phyloP scores from a whole-genome alignment of 208 protist genomes.

The Leishmania arabica region DNA sequence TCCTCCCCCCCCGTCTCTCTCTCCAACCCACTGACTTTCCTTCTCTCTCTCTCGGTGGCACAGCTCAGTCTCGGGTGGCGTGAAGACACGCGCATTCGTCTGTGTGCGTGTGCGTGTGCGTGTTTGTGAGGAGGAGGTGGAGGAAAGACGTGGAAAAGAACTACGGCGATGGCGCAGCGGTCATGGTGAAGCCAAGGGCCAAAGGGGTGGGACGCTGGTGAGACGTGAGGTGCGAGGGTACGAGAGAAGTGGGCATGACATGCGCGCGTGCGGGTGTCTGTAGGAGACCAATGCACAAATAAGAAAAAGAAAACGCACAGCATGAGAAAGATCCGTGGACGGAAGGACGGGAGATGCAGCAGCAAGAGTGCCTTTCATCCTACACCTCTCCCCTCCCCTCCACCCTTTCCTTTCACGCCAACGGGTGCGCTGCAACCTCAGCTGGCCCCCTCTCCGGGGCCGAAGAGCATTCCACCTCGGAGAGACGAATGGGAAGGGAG shows the following conservation, averaged over 20 bases:
- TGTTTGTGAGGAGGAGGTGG: neutral
- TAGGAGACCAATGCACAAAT: neutral
- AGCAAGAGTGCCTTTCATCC: neutral
- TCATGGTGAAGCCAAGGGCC: neutral
- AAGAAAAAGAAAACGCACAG: neutral
- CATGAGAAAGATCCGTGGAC: neutral
- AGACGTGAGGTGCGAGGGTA: neutral
- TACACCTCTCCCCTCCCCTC: neutral
- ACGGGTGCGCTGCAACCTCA: neutral
- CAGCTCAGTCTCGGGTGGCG: neutral
- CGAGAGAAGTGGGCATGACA: neutral
- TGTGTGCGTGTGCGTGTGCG: neutral
- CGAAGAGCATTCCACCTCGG: neutral
- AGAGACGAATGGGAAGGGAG: neutral
- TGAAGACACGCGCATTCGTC: neutral
- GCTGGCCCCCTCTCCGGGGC: neutral
- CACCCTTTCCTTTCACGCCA: neutral
- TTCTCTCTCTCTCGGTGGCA: neutral
- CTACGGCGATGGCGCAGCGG: neutral
- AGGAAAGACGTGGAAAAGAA: neutral
- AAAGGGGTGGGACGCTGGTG: neutral
- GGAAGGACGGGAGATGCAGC: neutral
- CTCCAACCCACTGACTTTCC: neutral
- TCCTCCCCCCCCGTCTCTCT: neutral
- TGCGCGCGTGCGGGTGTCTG: neutral